Evolutionary conservation across 2,329 filamentous ascomycete genomes (phyloP).

Genomic region (Mollisiaceae sp.): DNA sequence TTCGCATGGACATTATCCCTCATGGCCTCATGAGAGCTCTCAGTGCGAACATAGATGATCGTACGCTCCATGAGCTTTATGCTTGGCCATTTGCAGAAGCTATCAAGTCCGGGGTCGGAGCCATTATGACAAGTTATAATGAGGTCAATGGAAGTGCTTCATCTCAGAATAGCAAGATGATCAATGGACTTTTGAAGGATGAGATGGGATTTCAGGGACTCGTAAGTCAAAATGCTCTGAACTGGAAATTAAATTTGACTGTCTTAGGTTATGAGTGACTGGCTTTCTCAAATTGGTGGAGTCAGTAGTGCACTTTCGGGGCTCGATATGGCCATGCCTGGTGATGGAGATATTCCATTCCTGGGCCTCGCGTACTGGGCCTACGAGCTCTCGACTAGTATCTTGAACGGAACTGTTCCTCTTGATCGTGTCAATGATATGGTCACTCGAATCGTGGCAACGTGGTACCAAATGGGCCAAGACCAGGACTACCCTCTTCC

Average conservation of each 20-base stretch:
- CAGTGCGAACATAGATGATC: slow-evolving; percentile 60
- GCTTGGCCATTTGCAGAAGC: slow-evolving; percentile 61
- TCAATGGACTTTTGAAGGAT: slow-evolving; percentile 74
- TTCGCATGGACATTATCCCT: slow-evolving; percentile 40
- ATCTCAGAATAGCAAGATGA: slow-evolving; percentile 70
- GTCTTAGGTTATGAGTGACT: slow-evolving; percentile 69
- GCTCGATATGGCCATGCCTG: slow-evolving; percentile 74
- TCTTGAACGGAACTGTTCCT: slow-evolving; percentile 63
- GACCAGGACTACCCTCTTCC: slow-evolving; percentile 60
- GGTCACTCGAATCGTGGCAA: slow-evolving; percentile 48
- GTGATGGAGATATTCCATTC: slow-evolving; percentile 58
- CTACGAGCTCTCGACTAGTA: slow-evolving; percentile 57
- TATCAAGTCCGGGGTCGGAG: slow-evolving; percentile 75
- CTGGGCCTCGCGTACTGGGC: slow-evolving; percentile 53
- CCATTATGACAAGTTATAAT: slow-evolving; percentile 85
- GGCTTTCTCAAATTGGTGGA: slow-evolving; percentile 66
- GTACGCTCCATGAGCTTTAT: slow-evolving; percentile 65
- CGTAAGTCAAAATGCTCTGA: slow-evolving; percentile 22
- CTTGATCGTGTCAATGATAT: slow-evolving; percentile 61
- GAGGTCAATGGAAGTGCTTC: slow-evolving; percentile 68
- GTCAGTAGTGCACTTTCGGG: slow-evolving; percentile 65
- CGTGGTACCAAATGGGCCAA: slow-evolving; percentile 65
- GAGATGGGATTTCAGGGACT: slow-evolving; percentile 74
- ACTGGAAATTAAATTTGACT: slow-evolving; percentile 12
- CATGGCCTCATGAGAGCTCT: slow-evolving; percentile 43